Conservation (phyloP, 805 yeast species). For the Yarrowia porcina region DNA sequence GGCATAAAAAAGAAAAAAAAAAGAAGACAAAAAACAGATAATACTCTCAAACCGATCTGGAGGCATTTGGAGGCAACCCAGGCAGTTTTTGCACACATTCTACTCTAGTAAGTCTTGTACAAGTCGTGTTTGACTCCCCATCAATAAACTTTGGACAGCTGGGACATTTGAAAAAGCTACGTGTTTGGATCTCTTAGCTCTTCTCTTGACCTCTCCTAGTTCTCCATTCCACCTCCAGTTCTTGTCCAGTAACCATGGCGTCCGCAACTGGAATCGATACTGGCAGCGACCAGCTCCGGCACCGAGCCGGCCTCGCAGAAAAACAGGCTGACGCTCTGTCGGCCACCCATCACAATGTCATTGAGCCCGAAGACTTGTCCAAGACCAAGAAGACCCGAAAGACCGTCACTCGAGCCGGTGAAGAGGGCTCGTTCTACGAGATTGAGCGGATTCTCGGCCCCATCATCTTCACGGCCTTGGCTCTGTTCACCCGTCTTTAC, state of each 20-base stretch:
- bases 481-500: slow-evolving; percentile 57
- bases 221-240: not conserved
- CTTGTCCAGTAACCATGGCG: slow-evolving; percentile 1
- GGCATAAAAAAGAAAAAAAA: no score
- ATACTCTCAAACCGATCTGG: no score
- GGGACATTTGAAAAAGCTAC: slow-evolving; percentile 26
- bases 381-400: not conserved
- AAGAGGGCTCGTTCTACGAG: slow-evolving; percentile 14
- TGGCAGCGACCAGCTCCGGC: slow-evolving; percentile 23
- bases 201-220: no score
- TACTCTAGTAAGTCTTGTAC: no score
- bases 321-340: slow-evolving; percentile 5
- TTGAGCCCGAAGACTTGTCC: not conserved
- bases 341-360: slow-evolving; percentile 9
- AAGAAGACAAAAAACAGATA: no score
- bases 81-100: no score
- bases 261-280: slow-evolving; percentile 25
- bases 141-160: not conserved
- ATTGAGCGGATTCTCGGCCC: slow-evolving; percentile 28
- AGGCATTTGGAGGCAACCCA: not conserved
- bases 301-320: slow-evolving; percentile 15
- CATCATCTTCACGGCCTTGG: slow-evolving; percentile 45
- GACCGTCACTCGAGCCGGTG: not conserved
- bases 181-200: not conserved
- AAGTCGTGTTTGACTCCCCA: no score